Evolutionary conservation across 225 moss, liverwort and hornwort species (phyloP).

Genomic region (Asterella californica): DNA sequence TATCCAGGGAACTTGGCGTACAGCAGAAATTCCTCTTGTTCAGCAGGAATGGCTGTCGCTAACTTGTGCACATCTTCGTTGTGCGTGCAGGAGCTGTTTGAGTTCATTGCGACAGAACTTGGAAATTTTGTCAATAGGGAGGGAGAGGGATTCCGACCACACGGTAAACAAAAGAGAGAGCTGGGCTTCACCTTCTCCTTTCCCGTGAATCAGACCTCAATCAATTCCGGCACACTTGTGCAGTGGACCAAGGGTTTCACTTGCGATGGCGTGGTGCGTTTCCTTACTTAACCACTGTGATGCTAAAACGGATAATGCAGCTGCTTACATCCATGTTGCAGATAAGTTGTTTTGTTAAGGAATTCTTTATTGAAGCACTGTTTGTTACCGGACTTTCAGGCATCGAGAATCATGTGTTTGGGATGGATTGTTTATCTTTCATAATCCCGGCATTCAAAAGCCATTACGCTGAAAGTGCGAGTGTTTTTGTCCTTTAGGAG

Average conservation of each 20-base stretch:
- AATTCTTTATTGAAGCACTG: background rate
- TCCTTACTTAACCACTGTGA: background rate
- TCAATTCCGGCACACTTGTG: slow-evolving; percentile 60
- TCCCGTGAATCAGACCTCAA: slow-evolving; percentile 68
- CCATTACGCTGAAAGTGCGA: background rate
- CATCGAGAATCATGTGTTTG: background rate
- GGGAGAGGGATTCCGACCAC: slow-evolving; percentile 53
- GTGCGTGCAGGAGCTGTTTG: slow-evolving; percentile 58
- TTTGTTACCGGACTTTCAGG: slow-evolving; percentile 9
- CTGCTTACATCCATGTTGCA: no score
- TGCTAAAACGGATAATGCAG: background rate
- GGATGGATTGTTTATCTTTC: background rate
- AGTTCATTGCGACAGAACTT: slow-evolving; percentile 67
- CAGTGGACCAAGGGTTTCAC: slow-evolving; percentile 91
- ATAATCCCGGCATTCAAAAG: background rate
- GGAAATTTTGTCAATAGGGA: slow-evolving; percentile 61
- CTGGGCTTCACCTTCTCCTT: slow-evolving; percentile 92
- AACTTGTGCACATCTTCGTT: background rate
- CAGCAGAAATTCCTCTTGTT: background rate
- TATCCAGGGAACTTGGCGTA: background rate
- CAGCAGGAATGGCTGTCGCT: background rate
- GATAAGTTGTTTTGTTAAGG: no score
- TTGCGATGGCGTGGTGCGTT: slow-evolving; percentile 64
- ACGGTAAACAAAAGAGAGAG: slow-evolving; percentile 53
- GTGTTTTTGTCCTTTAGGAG: background rate